Conservation (phyloP, 768 basidiomycete genomes). For the Leccinum disarticulatum region DNA sequence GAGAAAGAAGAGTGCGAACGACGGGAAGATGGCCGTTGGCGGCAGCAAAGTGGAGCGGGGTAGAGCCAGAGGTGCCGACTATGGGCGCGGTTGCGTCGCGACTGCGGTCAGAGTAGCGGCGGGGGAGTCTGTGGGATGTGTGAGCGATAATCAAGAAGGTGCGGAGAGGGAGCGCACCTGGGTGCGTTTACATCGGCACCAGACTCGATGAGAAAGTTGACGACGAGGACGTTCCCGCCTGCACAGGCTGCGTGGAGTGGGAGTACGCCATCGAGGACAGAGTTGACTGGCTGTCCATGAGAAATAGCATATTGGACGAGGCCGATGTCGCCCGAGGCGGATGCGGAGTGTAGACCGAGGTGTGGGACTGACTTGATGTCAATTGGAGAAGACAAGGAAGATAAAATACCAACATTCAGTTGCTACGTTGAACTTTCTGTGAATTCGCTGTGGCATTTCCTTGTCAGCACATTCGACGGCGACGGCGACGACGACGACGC, state of each 20-base stretch:
- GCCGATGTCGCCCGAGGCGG: constrained; percentile 84
- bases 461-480: constrained; percentile 3
- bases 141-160: constrained; percentile 10
- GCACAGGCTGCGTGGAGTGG: constrained; percentile 94
- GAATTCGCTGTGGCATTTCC: constrained; percentile 37
- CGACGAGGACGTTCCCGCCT: constrained; percentile 86
- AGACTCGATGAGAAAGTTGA: constrained; percentile 82
- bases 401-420: constrained; percentile 45
- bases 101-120: constrained; percentile 71
- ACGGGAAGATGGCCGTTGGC: constrained; percentile 88
- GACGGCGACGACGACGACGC: neutral
- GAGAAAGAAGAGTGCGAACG: constrained; percentile 75
- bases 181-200: constrained; percentile 99
- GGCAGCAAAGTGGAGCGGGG: constrained; percentile 95
- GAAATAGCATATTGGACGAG: constrained; percentile 91
- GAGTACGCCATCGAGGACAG: constrained; percentile 93
- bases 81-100: constrained; percentile 68
- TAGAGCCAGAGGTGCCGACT: constrained; percentile 83
- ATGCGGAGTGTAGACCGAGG: constrained; percentile 75
- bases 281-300: constrained; percentile 95
- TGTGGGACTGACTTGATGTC: constrained; percentile 54
- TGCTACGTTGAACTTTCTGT: constrained; percentile 52
- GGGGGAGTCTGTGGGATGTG: constrained; percentile 52
- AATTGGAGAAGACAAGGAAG: no score
- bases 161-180: constrained; percentile 50